Percentiles rank a stretch among this genome's conserved stretches.
Evolutionary conservation across 495 filamentous ascomycete genomes (phyloP).

Genomic region (Xylaria scruposa): DNA sequence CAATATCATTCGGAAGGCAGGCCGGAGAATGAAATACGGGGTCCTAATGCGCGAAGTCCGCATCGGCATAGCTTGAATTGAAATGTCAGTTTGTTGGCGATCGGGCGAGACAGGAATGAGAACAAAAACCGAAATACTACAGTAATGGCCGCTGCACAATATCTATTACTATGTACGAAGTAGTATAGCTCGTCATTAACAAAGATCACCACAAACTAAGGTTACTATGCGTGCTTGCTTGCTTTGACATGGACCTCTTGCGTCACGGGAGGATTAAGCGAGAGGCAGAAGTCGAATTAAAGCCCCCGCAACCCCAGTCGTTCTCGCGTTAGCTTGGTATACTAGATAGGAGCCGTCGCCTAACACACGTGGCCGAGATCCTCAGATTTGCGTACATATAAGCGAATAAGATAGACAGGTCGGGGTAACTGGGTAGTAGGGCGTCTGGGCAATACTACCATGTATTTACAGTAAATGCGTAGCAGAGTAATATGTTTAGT

Average conservation of each 20-base stretch:
- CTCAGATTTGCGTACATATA: too few relatives aligned
- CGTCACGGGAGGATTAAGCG: slow-evolving; percentile 2
- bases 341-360: neutral
- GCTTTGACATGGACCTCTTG: neutral
- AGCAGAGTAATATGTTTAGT: slow-evolving; percentile 19
- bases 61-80: neutral
- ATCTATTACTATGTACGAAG: neutral
- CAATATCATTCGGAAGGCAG: neutral
- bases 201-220: neutral
- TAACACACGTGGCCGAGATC: neutral
- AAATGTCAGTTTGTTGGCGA: neutral
- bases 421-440: neutral
- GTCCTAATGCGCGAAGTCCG: neutral
- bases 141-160: neutral
- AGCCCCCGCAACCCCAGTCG: neutral
- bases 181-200: neutral
- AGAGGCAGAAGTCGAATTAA: slow-evolving; percentile 6
- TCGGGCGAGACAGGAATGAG: neutral
- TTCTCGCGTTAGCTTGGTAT: neutral
- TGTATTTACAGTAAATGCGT: slow-evolving; percentile 3
- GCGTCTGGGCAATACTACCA: neutral
- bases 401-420: neutral
- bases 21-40: neutral
- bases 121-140: neutral
- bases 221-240: neutral